Evolutionary conservation across 208 protist species (phyloP), one percentile per base, ranked within the genome.

Genomic region (Porcisia deanei): DNA sequence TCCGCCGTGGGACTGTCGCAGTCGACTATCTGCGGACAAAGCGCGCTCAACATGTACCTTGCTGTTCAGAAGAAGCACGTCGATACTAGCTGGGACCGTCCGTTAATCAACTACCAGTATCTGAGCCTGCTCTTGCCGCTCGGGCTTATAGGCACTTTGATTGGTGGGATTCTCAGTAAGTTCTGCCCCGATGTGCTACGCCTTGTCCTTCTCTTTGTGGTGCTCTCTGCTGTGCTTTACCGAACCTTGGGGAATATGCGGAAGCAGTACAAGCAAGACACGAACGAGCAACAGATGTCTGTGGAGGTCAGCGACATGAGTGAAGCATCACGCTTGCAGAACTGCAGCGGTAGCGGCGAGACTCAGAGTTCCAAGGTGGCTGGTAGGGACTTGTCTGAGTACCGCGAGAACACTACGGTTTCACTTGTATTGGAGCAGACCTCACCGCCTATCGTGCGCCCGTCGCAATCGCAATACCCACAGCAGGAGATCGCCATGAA

Each of bases 71-170:
- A 90, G 61, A 90, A 86, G 81, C 89, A 86, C 72, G 84, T 88
- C 22, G 74, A 86, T 47, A 39, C 65, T 1, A 77, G 41, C 39
- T 91, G 84, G 81, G 82, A 87, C 37, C 88, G 92, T 0, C 93
- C 93, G 30, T 73, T 97, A 34, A 94, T 97, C 75, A 94, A 97
- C 79, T 97, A 95, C 73, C 89, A 95, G 79, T 94, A 94, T 61
- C 76, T 97, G 45, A 90, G 80, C 64, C 70, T 97, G 49, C 65
- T 95, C 73, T 73, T 97, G 25, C 93, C 93, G 3, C 88, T 94
- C 25, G 88, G 88, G 10, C 78, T 94, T 25, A 76, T 91, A 49
- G 93, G 93, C 0, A 97, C 91, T 37, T 67, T 94, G 34, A 22
- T 94, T 53, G 93, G 93, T 30, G 85, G 88, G 54, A 80, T 95